Conservation (phyloP, 2,329 filamentous ascomycete species). For the Sporothrix inflata region DNA sequence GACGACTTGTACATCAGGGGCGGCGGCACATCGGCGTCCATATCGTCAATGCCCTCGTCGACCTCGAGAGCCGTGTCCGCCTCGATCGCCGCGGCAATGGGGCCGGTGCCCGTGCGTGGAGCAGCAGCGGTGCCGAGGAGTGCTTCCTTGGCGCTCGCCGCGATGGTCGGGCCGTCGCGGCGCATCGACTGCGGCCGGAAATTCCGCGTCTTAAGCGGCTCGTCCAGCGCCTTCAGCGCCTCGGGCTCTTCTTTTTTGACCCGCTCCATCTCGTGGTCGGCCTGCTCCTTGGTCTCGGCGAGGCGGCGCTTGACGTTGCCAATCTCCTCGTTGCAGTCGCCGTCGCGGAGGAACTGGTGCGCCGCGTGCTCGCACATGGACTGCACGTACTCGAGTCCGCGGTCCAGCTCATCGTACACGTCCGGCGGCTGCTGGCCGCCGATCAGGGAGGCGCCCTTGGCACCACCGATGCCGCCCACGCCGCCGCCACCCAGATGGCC, state of each 20-base stretch:
- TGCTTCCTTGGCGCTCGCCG: conserved; percentile 33
- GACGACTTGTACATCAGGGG: conserved; percentile 50
- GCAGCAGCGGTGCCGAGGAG: background rate
- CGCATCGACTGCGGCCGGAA: conserved; percentile 59
- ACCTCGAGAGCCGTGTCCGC: conserved; percentile 40
- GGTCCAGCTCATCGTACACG: conserved; percentile 75
- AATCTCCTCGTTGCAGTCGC: conserved; percentile 80
- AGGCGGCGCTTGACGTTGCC: conserved; percentile 69
- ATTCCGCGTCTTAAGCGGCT: conserved; percentile 50
- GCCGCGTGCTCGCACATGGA: conserved; percentile 82
- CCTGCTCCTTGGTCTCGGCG: conserved; percentile 62
- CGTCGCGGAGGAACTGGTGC: conserved; percentile 85
- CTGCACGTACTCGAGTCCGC: conserved; percentile 77
- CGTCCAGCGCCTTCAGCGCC: conserved; percentile 45
- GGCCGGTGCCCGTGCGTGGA: background rate
- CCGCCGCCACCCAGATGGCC: background rate
- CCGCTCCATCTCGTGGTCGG: conserved; percentile 62
- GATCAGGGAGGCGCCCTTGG: background rate
- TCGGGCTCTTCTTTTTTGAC: conserved; percentile 57
- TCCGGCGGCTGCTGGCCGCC: conserved; percentile 44
- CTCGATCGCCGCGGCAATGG: conserved; percentile 19
- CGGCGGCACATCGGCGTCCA: conserved; percentile 44
- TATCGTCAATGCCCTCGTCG: conserved; percentile 49
- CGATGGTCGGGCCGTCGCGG: conserved; percentile 45
- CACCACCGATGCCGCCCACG: background rate